Evolutionary conservation across 139 green algal species (phyloP).

Genomic region (Ostreobium quekettii): DNA sequence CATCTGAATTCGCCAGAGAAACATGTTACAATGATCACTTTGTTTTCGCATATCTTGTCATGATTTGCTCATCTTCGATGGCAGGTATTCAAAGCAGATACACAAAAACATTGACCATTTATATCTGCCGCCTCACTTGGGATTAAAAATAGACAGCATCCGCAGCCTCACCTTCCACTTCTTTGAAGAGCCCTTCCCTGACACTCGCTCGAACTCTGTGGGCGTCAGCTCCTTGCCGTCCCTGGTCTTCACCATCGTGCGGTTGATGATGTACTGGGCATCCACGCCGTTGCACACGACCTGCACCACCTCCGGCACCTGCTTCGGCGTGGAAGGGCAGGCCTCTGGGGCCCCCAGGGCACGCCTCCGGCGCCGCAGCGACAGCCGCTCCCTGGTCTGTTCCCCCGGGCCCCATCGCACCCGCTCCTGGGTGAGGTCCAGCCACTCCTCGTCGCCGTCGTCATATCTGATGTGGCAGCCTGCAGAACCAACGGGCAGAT

Average conservation of each 20-base stretch:
- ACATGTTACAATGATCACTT: too few species aligned
- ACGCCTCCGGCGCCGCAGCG: neutral
- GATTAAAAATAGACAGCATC: conserved; percentile 3
- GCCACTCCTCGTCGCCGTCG: conserved; percentile 38
- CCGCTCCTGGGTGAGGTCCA: conserved; percentile 27
- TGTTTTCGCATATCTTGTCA: too few species aligned
- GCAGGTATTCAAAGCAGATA: too few species aligned
- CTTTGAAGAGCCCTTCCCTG: conserved; percentile 61
- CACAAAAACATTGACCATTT: too few species aligned
- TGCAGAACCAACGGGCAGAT: too few species aligned
- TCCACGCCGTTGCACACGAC: conserved; percentile 50
- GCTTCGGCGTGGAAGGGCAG: conserved; percentile 18
- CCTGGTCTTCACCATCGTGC: conserved; percentile 23
- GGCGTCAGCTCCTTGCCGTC: conserved; percentile 43
- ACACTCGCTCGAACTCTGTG: conserved; percentile 74
- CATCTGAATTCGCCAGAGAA: too few species aligned
- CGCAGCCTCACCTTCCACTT: conserved; percentile 72
- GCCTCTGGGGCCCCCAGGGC: neutral
- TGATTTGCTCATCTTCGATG: too few species aligned
- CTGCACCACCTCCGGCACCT: conserved; percentile 33
- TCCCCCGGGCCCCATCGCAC: conserved; percentile 25
- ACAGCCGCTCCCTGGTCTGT: neutral
- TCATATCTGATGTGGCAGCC: conserved; percentile 55
- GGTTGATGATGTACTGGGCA: conserved; percentile 35
- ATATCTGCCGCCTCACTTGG: too few species aligned